Evolutionary conservation across 306 rosid species (phyloP).

Genomic region (Luffa acutangula): DNA sequence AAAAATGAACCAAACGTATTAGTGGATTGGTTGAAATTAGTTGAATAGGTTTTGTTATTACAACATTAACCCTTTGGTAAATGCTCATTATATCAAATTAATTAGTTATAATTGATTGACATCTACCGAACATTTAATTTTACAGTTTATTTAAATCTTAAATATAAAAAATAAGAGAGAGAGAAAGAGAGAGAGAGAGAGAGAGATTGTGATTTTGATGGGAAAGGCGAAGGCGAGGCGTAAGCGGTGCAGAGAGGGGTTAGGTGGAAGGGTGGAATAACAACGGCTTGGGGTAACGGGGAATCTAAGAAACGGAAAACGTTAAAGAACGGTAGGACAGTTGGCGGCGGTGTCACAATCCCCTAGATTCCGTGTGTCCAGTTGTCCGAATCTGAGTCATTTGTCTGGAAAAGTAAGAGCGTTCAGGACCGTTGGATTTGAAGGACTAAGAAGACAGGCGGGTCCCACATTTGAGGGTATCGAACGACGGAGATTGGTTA

Average conservation of each 20-base stretch:
- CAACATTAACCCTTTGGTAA: neutral
- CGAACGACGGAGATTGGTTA: neutral
- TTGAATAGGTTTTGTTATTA: neutral
- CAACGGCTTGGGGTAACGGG: neutral
- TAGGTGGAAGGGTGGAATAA: neutral
- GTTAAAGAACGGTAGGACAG: neutral
- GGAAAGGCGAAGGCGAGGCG: too few relatives aligned
- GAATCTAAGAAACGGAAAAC: neutral
- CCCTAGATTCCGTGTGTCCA: slow-evolving; percentile 9
- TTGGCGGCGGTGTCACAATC: slow-evolving; percentile 27
- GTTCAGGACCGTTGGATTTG: neutral
- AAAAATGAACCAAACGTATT: too few relatives aligned
- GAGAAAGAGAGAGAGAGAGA: too few relatives aligned
- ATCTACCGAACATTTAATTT: neutral
- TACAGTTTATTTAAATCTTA: neutral
- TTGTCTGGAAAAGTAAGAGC: neutral
- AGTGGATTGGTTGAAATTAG: neutral
- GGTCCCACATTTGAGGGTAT: neutral
- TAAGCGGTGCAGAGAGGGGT: too few relatives aligned
- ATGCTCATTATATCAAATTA: neutral
- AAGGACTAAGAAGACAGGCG: neutral
- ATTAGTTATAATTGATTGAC: neutral
- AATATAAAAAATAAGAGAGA: too few relatives aligned
- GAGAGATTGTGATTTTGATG: too few relatives aligned
- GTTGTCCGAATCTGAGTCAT: neutral